phyloP scores from a whole-genome alignment of 352 stramenopile species.

The Phytophthora fragariae region DNA sequence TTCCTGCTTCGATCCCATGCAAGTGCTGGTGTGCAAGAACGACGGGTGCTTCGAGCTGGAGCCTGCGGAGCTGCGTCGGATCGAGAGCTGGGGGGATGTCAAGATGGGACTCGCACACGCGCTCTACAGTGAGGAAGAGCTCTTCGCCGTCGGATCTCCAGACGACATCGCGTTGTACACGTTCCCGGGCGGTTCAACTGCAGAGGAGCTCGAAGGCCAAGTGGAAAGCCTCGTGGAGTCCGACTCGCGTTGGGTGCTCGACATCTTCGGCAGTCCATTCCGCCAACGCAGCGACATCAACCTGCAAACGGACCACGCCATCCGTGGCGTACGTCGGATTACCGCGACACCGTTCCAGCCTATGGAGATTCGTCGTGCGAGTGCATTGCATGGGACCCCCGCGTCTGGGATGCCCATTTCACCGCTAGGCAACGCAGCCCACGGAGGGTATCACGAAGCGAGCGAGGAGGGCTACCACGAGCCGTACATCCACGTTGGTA shows the following conservation, averaged over 20 bases:
- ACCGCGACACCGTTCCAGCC: constrained; percentile 26
- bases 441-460: constrained; percentile 16
- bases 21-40: constrained; percentile 83
- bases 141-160: constrained; percentile 66
- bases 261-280: constrained; percentile 76
- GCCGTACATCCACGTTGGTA: constrained; percentile 82
- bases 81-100: constrained; percentile 51
- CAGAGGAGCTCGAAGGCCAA: constrained; percentile 42
- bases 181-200: constrained; percentile 44
- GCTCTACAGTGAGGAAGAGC: constrained; percentile 77
- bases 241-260: constrained; percentile 78
- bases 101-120: constrained; percentile 67
- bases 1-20: constrained; percentile 38
- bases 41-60: constrained; percentile 81
- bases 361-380: constrained; percentile 37
- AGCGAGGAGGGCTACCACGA: constrained; percentile 48
- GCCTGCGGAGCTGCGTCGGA: constrained; percentile 38
- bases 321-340: constrained; percentile 51
- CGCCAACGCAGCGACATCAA: constrained; percentile 56
- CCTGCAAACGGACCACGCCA: constrained; percentile 65
- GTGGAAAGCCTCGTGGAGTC: constrained; percentile 33
- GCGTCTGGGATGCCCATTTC: constrained; percentile 27
- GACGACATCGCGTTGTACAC: constrained; percentile 71
- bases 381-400: constrained; percentile 16
- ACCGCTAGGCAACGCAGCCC: constrained; percentile 42